Percentiles rank a stretch among this genome's conserved stretches.
Evolutionary conservation across 2,329 filamentous ascomycete species (phyloP).

Genomic region (Xylariaceae sp.): DNA sequence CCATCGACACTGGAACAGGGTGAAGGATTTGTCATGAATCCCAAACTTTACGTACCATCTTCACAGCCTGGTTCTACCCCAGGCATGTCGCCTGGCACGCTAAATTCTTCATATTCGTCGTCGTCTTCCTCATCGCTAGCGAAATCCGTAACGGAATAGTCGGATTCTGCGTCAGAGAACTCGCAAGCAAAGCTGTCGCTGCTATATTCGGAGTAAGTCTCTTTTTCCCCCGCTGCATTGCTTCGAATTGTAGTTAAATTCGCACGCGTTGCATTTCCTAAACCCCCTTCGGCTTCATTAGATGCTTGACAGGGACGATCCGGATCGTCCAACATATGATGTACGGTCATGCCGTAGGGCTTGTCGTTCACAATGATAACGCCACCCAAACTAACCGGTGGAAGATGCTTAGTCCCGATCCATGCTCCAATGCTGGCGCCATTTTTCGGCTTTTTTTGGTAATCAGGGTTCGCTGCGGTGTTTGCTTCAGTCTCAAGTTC

Average conservation of each 20-base stretch:
- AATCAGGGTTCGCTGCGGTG: conserved; percentile 63
- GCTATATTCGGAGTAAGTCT: conserved; percentile 38
- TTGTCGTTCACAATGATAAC: conserved; percentile 79
- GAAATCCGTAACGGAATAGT: conserved; percentile 35
- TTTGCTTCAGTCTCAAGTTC: conserved; percentile 39
- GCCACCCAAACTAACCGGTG: conserved; percentile 87
- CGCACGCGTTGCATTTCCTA: conserved; percentile 17
- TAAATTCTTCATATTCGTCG: conserved; percentile 49
- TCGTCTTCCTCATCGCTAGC: conserved; percentile 52
- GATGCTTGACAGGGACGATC: conserved; percentile 35
- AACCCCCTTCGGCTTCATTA: conserved; percentile 7
- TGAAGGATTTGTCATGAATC: conserved; percentile 1
- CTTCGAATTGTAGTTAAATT: conserved; percentile 24
- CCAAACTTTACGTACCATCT: conserved; percentile 43
- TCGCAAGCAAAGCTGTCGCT: conserved; percentile 56
- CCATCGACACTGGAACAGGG: neutral
- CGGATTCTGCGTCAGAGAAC: conserved; percentile 57
- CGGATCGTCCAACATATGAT: conserved; percentile 85
- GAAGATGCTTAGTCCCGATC: conserved; percentile 77
- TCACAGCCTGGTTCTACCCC: conserved; percentile 72
- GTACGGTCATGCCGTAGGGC: conserved; percentile 90
- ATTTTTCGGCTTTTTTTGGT: conserved; percentile 73
- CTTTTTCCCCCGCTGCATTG: conserved; percentile 31
- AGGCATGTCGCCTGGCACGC: conserved; percentile 69
- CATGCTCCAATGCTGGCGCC: conserved; percentile 93